Evolutionary conservation across 805 yeast genomes (phyloP), one percentile per base, ranked within the genome.

Genomic region (Teunomyces pallodes): DNA sequence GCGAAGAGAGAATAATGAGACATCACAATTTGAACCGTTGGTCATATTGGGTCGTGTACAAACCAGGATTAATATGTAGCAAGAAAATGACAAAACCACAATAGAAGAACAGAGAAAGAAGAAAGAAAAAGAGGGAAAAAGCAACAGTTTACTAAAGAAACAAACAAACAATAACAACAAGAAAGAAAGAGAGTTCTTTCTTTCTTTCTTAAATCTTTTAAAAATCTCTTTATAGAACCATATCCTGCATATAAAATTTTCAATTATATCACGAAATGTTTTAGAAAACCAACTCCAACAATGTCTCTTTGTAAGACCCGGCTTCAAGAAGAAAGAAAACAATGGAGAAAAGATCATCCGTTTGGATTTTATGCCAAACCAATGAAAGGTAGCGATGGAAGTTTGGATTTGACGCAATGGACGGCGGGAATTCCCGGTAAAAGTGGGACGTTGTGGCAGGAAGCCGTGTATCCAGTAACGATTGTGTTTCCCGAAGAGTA

Each of bases 281-380:
- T 20, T 5, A 20, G 5, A 20, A 20, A 20, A 20, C 24, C 24
- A 20, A 20, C 24, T 4, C 24, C 36, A 27, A 14, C 17, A 9
- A 61, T 62, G 77, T 72, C 87, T 50, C 78, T 90, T 50, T 85
- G 95, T 65, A 74, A 84, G 54, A 89, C 83, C 50, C 82, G 99
- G 58, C 79, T 92, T 36, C 97, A 91, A 62, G 96, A 90, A 67
- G 99, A 92, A 55, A 84, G 99, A 67, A 92, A 91, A 69, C 90
- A 87, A 66, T 94, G 99, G 99, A 83, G 99, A 57, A 92, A 90
- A 65, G 97, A 90, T 65, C 99, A 94, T 64, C 99, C 99, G 0
- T 94, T 91, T 68, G 98, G 98, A 6, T 94, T 94, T 68, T 91
- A 72, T 56, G 99, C 99, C 33, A 88, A 89, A 61, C 99, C 99